These are phyloP conservation scores for Clavispora vitiphila DNA, from an alignment of 805 yeast species.

Conservation along the genomic window DNA sequence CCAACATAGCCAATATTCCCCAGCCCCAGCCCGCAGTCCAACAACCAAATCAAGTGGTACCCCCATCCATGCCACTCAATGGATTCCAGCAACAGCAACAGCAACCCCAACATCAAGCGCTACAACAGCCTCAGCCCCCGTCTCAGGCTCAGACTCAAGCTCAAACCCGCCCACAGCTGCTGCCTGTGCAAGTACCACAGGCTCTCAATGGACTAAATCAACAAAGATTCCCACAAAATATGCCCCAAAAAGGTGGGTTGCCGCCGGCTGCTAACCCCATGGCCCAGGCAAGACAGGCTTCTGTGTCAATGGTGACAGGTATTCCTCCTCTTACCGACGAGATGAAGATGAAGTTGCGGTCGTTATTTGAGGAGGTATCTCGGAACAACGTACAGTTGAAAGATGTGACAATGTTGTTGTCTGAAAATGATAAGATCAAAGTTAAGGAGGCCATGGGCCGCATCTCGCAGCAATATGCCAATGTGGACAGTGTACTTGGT, in stretches of 20 bases:
- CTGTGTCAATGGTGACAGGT: conserved; percentile 7
- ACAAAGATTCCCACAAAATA: conserved; percentile 1
- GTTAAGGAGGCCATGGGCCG: conserved; percentile 52
- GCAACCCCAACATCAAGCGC: conserved; percentile 1
- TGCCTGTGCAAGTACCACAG: conserved; percentile 13
- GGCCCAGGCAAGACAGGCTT: conserved; percentile 4
- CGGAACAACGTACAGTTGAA: conserved; percentile 60
- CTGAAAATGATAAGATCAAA: conserved; percentile 58
- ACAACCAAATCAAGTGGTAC: conserved; percentile 4
- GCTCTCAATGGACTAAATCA: conserved; percentile 1
- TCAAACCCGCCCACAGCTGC: conserved; percentile 11
- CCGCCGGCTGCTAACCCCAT: neutral
- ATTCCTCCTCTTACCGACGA: conserved; percentile 48
- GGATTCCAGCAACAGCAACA: conserved; percentile 6
- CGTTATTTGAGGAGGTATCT: conserved; percentile 65
- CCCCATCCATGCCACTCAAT: neutral
- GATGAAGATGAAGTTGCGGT: conserved; percentile 56
- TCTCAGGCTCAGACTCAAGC: neutral
- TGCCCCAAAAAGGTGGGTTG: conserved; percentile 11
- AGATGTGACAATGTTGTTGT: conserved; percentile 57
- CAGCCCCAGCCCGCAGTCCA: conserved; percentile 7
- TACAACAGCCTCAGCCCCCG: conserved; percentile 1
- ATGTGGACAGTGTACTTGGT: conserved; percentile 73
- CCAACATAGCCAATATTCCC: conserved; percentile 10
- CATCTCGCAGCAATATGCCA: conserved; percentile 55